Base-by-base conservation (phyloP, 352 stramenopile genomes). In the Phytophthora gonapodyides region DNA sequence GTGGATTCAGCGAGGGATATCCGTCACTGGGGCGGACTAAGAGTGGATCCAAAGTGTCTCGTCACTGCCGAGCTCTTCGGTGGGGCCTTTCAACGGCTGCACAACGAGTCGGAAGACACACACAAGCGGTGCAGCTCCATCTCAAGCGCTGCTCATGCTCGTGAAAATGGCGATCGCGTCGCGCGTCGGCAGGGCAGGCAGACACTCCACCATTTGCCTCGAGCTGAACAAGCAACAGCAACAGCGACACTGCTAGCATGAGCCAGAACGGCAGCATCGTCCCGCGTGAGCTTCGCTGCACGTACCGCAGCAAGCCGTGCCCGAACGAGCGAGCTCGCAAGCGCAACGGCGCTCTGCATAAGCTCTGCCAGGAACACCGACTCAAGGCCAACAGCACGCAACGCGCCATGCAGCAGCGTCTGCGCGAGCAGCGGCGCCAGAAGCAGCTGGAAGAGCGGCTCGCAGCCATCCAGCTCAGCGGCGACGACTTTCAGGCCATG, bases 371-470 rank as follows among this genome's bases (percentile, higher is more conserved):
- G 37, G 68, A 64, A 33, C 78, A 88, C 54, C 76, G 78, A 12
- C 51, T 71, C 43, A 82, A 84, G 56, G 76, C 77, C 44, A 88
- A 88, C 57, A 71, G 78, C 16, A 83, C 76, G 35, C 78, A 88
- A 55, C 76, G 73, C 43, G 72, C 72, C 11, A 73, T 85, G 45
- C 67, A 82, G 41, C 61, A 73, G 3, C 69, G 73, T 19, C 54
- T 68, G 4, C 72, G 72, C 15, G 58, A 66, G 53, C 66, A 71
- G 50, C 63, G 63, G 13, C 50, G 57, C 34, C 63, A 71, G 48
- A 36, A 71, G 34, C 63, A 71, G 13, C 42, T 70, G 13, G 50
- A 70, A 5, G 40, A 50, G 16, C 62, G 66, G 57, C 35, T 67
- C n/a, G 37, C 46, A 48, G 61, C 55, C 38, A 27, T 56, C 17